A percentile compares a stretch with the other conserved stretches of the same genome.
These are phyloP conservation scores for Leucosporidium creatinivorum DNA, from an alignment of 768 basidiomycete genomes.

Conservation along the genomic window DNA sequence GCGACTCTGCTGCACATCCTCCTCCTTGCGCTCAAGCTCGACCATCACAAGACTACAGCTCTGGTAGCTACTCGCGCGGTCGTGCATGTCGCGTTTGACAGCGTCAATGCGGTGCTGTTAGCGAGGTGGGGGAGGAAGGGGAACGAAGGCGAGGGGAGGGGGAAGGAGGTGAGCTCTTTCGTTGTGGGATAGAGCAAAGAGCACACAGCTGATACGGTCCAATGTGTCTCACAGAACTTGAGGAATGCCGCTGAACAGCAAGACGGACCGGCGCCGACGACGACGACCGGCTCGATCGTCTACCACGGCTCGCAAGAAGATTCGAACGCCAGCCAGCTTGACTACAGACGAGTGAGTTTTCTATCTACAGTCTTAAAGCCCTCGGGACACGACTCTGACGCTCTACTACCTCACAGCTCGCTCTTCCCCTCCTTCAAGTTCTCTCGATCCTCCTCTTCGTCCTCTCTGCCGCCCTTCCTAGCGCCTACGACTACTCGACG, in stretches of 20 bases:
- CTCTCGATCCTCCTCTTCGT: slow-evolving; percentile 11
- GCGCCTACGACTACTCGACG: neutral
- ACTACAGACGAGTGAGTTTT: neutral
- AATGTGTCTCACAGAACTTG: neutral
- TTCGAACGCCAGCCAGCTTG: neutral
- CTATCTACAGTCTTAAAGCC: neutral
- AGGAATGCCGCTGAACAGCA: neutral
- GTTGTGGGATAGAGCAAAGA: neutral
- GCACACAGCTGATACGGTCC: neutral
- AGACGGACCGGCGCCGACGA: neutral
- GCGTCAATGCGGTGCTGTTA: neutral
- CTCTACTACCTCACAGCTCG: neutral
- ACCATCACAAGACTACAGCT: neutral
- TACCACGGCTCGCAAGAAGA: neutral
- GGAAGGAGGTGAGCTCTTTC: neutral
- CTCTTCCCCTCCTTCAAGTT: neutral
- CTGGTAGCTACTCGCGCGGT: slow-evolving; percentile 3
- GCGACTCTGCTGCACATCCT: slow-evolving; percentile 12
- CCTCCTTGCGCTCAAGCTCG: neutral
- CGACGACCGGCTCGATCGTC: neutral
- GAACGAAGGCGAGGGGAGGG: no score
- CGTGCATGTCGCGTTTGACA: slow-evolving; percentile 9
- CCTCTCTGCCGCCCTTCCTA: slow-evolving; percentile 5
- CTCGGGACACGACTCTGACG: neutral
- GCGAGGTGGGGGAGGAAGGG: neutral